These are phyloP conservation scores for Trichosporon faecale DNA, from an alignment of 1,284 basidiomycete species.

Conservation along the genomic window DNA sequence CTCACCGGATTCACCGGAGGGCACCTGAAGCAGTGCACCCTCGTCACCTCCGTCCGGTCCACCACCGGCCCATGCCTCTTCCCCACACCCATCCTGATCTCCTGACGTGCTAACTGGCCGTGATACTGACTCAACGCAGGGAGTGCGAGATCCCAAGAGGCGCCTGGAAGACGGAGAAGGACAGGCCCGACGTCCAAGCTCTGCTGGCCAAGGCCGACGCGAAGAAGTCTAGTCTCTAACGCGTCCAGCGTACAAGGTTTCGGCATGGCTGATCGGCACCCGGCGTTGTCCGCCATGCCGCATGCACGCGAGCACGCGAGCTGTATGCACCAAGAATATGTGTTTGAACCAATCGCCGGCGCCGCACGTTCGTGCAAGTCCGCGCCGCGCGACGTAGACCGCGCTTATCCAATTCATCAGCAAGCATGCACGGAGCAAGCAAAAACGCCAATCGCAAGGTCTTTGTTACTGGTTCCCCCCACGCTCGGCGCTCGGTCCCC, in stretches of 20 bases:
- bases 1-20: background rate
- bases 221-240: background rate
- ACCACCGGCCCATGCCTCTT: background rate
- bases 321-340: slow-evolving; percentile 7
- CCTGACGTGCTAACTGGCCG: background rate
- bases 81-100: background rate
- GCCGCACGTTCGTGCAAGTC: background rate
- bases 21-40: background rate
- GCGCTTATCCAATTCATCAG: background rate
- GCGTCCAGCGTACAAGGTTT: background rate
- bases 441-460: background rate
- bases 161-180: background rate
- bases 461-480: background rate
- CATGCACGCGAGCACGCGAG: background rate
- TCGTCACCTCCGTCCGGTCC: background rate
- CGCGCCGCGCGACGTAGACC: background rate
- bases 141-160: slow-evolving; percentile 9
- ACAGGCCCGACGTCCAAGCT: background rate
- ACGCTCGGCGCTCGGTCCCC: background rate
- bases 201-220: background rate
- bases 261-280: background rate
- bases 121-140: background rate
- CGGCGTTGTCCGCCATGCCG: background rate
- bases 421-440: background rate
- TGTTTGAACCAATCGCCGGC: background rate